A percentile compares a stretch with the other conserved stretches of the same genome.
Evolutionary conservation across 2,329 filamentous ascomycete species (phyloP).

Genomic region (Nothomitra cinnamomea): DNA sequence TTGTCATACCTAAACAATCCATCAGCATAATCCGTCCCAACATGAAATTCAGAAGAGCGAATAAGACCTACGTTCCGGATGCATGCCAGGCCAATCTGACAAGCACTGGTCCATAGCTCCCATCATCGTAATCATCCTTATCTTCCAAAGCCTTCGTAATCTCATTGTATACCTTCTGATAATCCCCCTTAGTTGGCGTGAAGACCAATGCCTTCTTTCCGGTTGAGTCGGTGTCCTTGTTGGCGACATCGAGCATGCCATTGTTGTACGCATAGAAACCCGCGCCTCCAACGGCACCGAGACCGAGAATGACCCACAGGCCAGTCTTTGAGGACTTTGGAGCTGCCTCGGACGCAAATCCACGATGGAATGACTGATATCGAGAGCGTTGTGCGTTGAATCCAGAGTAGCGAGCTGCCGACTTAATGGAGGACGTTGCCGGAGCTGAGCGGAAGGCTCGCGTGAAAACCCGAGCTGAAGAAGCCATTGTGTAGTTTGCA

Average conservation of each 20-base stretch:
- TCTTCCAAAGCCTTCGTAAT: slow-evolving; percentile 68
- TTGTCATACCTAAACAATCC: slow-evolving; percentile 46
- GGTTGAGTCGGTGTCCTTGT: slow-evolving; percentile 16
- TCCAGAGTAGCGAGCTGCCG: slow-evolving; percentile 37
- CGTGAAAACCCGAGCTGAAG: slow-evolving; percentile 21
- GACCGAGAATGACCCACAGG: slow-evolving; percentile 31
- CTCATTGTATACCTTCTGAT: slow-evolving; percentile 87
- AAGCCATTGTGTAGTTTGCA: slow-evolving; percentile 19
- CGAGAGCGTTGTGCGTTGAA: slow-evolving; percentile 46
- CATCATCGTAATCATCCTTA: slow-evolving; percentile 90
- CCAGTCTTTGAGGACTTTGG: slow-evolving; percentile 16
- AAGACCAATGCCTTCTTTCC: slow-evolving; percentile 37
- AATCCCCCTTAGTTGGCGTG: slow-evolving; percentile 66
- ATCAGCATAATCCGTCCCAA: background rate
- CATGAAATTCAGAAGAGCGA: background rate
- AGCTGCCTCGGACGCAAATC: slow-evolving; percentile 52
- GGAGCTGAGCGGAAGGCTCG: slow-evolving; percentile 20
- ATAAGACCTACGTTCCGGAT: slow-evolving; percentile 47
- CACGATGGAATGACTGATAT: slow-evolving; percentile 59
- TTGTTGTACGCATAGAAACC: slow-evolving; percentile 46
- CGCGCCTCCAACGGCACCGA: slow-evolving; percentile 42
- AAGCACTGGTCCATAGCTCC: slow-evolving; percentile 84
- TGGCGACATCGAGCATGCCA: slow-evolving; percentile 26
- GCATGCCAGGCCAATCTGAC: slow-evolving; percentile 88
- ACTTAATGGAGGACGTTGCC: slow-evolving; percentile 32